Percentiles rank a stretch among this genome's conserved stretches.
These are phyloP conservation scores for Gentiana macrophylla DNA, from an alignment of 257 asterid species.

Conservation along the genomic window DNA sequence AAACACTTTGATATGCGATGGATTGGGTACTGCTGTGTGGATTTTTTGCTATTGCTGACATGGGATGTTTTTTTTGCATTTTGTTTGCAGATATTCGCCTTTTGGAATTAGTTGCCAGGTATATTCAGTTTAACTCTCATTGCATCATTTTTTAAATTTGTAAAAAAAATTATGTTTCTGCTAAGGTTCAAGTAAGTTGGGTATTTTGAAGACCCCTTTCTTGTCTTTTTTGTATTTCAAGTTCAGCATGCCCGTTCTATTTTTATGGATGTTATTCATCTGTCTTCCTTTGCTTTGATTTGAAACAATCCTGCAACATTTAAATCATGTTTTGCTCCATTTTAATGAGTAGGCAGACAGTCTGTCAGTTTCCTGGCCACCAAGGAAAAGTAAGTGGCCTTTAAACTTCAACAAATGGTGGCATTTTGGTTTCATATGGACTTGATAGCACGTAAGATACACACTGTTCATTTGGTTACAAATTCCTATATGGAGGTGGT, in stretches of 20 bases:
- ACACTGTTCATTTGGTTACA: constrained; percentile 8
- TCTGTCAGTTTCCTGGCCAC: constrained; percentile 92
- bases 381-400: constrained; percentile 85
- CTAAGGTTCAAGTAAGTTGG: too few relatives aligned
- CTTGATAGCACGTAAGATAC: constrained; percentile 82
- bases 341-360: constrained; percentile 48
- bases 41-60: not conserved
- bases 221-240: too few relatives aligned
- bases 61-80: not conserved
- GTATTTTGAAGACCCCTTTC: too few relatives aligned
- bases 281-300: too few relatives aligned
- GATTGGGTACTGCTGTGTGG: too few relatives aligned
- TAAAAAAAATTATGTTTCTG: too few relatives aligned
- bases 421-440: constrained; percentile 85
- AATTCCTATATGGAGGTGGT: constrained; percentile 1
- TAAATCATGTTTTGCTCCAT: not conserved
- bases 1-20: too few relatives aligned
- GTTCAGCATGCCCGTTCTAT: too few relatives aligned
- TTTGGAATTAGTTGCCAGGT: constrained; percentile 93
- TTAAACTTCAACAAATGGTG: constrained; percentile 82
- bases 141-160: too few relatives aligned
- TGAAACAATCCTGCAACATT: not conserved
- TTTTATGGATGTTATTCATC: too few relatives aligned
- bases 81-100: constrained; percentile 75
- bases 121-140: not conserved